Percentiles rank a stretch among this genome's conserved stretches.
Evolutionary conservation across 169 alveolate species (phyloP).

Genomic region (Theileria luwenshuni): DNA sequence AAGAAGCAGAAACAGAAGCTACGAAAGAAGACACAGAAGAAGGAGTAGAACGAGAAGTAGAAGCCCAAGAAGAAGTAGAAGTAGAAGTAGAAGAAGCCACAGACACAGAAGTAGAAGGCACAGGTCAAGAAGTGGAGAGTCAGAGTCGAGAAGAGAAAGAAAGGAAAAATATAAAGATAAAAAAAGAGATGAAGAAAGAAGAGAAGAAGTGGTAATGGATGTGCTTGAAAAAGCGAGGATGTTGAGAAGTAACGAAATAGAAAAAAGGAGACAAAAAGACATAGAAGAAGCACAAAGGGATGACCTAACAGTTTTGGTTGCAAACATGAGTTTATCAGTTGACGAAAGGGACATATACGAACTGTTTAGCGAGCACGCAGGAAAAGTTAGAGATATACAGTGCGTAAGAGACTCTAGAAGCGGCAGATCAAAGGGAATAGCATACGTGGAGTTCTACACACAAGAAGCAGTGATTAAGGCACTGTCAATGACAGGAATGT

Average conservation of each 20-base stretch:
- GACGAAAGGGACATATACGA: slow-evolving; percentile 95
- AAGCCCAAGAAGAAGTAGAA: slow-evolving; percentile 13
- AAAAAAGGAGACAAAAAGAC: slow-evolving; percentile 81
- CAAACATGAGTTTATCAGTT: slow-evolving; percentile 89
- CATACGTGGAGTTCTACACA: slow-evolving; percentile 96
- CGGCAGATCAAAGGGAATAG: slow-evolving; percentile 95
- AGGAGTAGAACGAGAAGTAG: slow-evolving; percentile 18
- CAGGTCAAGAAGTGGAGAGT: slow-evolving; percentile 23
- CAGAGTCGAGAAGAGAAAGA: slow-evolving; percentile 13
- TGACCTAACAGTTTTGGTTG: slow-evolving; percentile 95
- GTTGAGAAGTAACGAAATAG: slow-evolving; percentile 75
- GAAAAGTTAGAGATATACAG: slow-evolving; percentile 96
- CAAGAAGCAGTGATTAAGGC: slow-evolving; percentile 95
- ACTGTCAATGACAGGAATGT: slow-evolving; percentile 89
- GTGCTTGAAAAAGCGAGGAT: slow-evolving; percentile 62
- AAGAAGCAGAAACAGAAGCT: slow-evolving; percentile 42
- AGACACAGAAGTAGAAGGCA: slow-evolving; percentile 16
- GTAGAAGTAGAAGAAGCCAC: slow-evolving; percentile 21
- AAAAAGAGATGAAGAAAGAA: slow-evolving; percentile 31
- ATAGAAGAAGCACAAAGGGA: slow-evolving; percentile 96
- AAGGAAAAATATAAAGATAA: slow-evolving; percentile 16
- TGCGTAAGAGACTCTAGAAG: slow-evolving; percentile 93
- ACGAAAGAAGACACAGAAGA: slow-evolving; percentile 27
- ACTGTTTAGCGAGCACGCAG: slow-evolving; percentile 92
- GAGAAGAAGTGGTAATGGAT: slow-evolving; percentile 43